Evolutionary conservation across 2,329 filamentous ascomycete genomes (phyloP).

Genomic region (Lojkania enalia): DNA sequence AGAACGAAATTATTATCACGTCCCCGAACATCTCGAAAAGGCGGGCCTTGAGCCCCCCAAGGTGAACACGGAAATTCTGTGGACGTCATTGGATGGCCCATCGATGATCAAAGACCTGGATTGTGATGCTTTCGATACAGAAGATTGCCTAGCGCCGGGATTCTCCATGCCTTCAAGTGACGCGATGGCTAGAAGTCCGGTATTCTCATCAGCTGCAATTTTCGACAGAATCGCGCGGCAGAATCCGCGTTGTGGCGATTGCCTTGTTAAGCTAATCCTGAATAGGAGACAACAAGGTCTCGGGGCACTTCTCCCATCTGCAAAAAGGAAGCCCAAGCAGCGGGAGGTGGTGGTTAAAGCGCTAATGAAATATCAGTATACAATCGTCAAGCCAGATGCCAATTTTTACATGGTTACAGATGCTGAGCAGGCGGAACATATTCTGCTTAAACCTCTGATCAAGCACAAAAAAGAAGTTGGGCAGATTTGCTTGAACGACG

Average conservation of each 20-base stretch:
- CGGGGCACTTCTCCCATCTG: slow-evolving; percentile 43
- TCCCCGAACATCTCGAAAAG: slow-evolving; percentile 39
- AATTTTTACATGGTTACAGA: slow-evolving; percentile 51
- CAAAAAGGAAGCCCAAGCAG: slow-evolving; percentile 33
- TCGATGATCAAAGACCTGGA: slow-evolving; percentile 46
- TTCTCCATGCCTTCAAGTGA: slow-evolving; percentile 46
- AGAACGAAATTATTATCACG: slow-evolving; percentile 47
- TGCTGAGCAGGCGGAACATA: slow-evolving; percentile 47
- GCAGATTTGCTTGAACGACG: slow-evolving; percentile 51
- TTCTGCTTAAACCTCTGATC: slow-evolving; percentile 44
- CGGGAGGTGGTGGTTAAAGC: slow-evolving; percentile 44
- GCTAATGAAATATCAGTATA: slow-evolving; percentile 49
- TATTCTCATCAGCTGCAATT: slow-evolving; percentile 46
- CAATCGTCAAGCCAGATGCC: slow-evolving; percentile 47
- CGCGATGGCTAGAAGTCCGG: slow-evolving; percentile 36
- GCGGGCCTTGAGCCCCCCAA: slow-evolving; percentile 47
- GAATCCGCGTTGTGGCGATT: slow-evolving; percentile 48
- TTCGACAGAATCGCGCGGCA: slow-evolving; percentile 46
- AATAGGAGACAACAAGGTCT: slow-evolving; percentile 42
- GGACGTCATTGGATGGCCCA: slow-evolving; percentile 51
- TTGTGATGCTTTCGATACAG: slow-evolving; percentile 47
- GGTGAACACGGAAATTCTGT: slow-evolving; percentile 47
- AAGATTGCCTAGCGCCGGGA: slow-evolving; percentile 49
- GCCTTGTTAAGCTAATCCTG: slow-evolving; percentile 47
- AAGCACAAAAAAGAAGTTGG: slow-evolving; percentile 40